Evolutionary conservation across 1,284 basidiomycete species (phyloP), one percentile per base, ranked within the genome.

Genomic region (Moesziomyces sp.): DNA sequence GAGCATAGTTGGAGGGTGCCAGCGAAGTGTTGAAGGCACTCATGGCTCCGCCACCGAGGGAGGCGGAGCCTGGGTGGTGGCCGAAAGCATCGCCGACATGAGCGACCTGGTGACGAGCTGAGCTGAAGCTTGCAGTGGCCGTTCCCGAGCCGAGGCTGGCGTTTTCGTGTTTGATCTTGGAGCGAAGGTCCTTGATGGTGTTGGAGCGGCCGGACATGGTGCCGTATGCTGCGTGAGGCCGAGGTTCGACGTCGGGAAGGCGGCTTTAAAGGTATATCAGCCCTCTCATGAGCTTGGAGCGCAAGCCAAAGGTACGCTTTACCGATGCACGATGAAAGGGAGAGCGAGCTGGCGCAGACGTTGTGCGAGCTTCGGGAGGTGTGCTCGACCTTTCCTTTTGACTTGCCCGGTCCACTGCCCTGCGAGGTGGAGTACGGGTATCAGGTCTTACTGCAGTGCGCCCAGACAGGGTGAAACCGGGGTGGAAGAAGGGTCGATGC

Each of bases 151-250:
- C 82, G 3, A 83, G 78, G 24, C 54, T 64, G 23, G 61, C 40
- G 48, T 83, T 83, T 44, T 79, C 77, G 58, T 83, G 82, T 50
- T 79, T 79, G 71, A 83, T 83, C 57, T 72, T 69, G 65, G 81
- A 77, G 14, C 82, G 77, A 45, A 80, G 52, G 56, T 82, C 76
- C 66, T 74, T 79, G 52, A 72, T 62, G 23, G 74, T 59, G 6
- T 59, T 62, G 10, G 64, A 58, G 34, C 73, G 67, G 30, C 58
- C 52, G 5, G 68, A 65, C 71, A 74, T 74, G 59, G 24, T 58
- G 46, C 28, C 23, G 43, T 30, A 30, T 30, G 30, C 6, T 5
- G 9, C 30, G 6, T 30, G 30, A 30, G 9, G 28, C 46, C 34
- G 21, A 48, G 46, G 9, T 34, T 30, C 24, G 6, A 26, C 24